Percentiles rank a stretch among this genome's conserved stretches.
These are phyloP conservation scores for Clonostachys rhizophaga DNA, from an alignment of 2,329 filamentous ascomycete genomes.

Conservation along the genomic window DNA sequence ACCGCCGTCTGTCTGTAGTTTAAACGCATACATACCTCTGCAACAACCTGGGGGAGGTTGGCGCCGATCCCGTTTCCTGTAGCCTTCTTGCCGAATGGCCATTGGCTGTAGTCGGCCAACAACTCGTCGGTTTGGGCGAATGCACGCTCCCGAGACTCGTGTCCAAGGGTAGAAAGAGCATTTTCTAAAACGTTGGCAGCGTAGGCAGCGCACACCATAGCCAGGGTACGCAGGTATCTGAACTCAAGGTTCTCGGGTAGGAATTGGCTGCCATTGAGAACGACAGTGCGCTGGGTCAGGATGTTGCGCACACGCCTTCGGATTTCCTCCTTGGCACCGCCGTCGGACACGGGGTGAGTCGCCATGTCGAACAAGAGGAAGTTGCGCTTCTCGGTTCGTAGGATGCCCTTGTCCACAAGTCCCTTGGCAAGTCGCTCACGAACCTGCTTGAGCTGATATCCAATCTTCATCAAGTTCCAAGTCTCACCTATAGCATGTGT, in stretches of 20 bases:
- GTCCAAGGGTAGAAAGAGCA: conserved; percentile 86
- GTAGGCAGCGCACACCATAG: conserved; percentile 97
- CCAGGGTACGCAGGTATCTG: conserved; percentile 83
- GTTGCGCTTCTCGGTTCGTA: conserved; percentile 98
- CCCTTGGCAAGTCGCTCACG: conserved; percentile 96
- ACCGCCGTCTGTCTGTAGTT: not conserved
- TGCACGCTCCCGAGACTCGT: conserved; percentile 88
- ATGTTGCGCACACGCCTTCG: conserved; percentile 87
- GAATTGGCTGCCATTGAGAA: conserved; percentile 81
- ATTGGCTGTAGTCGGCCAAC: conserved; percentile 94
- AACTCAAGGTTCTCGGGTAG: conserved; percentile 93
- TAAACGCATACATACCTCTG: conserved; percentile 53
- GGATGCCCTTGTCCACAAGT: conserved; percentile 95
- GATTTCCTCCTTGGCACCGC: conserved; percentile 96
- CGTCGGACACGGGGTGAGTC: conserved; percentile 93
- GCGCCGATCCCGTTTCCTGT: conserved; percentile 79
- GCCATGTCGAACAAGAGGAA: conserved; percentile 99
- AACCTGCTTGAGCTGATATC: conserved; percentile 98
- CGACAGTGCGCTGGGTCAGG: conserved; percentile 89
- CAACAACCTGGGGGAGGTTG: conserved; percentile 82
- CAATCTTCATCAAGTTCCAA: conserved; percentile 99
- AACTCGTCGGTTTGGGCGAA: conserved; percentile 97
- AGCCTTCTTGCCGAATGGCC: conserved; percentile 87
- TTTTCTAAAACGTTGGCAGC: conserved; percentile 98
- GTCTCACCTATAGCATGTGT: conserved; percentile 69